Conservation (phyloP, 768 basidiomycete genomes). For the Dioszegia crocea region DNA sequence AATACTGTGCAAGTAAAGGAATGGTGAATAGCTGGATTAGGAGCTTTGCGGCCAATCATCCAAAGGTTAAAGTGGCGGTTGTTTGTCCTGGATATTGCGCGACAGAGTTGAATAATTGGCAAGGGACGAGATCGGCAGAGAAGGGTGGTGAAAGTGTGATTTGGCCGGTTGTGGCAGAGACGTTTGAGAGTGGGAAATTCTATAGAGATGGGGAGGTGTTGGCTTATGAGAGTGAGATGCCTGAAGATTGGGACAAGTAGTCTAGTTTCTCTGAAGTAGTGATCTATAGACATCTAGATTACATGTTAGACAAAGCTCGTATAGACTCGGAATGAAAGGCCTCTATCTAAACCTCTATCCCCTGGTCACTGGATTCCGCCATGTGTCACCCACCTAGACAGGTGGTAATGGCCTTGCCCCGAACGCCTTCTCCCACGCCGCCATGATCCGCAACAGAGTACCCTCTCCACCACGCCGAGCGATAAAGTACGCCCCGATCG, state of each 20-base stretch:
- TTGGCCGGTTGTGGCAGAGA: conserved; percentile 13
- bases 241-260: background rate
- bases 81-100: conserved; percentile 15
- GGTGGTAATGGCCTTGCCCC: conserved; percentile 5
- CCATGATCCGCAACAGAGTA: conserved; percentile 13
- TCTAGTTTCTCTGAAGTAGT: too few species aligned
- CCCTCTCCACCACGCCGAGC: conserved; percentile 9
- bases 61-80: conserved; percentile 3
- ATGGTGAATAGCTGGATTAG: conserved; percentile 13
- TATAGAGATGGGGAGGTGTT: conserved; percentile 11
- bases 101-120: conserved; percentile 6
- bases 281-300: too few species aligned
- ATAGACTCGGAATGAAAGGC: background rate
- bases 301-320: too few species aligned
- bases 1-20: conserved; percentile 12
- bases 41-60: background rate
- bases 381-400: background rate
- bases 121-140: conserved; percentile 1
- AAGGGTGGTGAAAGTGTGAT: conserved; percentile 9
- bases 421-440: conserved; percentile 14
- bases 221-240: background rate
- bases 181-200: conserved; percentile 10
- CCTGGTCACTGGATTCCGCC: too few species aligned
- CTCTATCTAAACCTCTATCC: background rate
- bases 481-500: conserved; percentile 15